Evolutionary conservation across 768 basidiomycete genomes (phyloP), one percentile per base, ranked within the genome.

Genomic region (Tylopilus cervinicoccineus): DNA sequence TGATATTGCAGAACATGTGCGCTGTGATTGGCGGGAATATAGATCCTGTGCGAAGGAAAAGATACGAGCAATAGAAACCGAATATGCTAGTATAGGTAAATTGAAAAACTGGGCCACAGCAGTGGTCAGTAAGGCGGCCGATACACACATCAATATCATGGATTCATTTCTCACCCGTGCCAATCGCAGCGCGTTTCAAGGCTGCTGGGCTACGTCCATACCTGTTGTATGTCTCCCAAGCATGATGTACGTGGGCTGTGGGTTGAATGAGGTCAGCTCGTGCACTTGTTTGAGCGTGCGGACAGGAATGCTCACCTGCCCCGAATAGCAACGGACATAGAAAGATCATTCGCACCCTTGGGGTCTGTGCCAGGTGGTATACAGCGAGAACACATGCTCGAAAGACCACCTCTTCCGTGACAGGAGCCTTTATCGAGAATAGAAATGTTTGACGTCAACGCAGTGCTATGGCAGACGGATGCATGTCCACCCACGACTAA

Each of bases 361-460:
- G 76, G 2, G 75, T 72, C 16, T 80, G 81, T 0, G 84, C 78
- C 43, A 95, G 75, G 47, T 82, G 74, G 55, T 89, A 87, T 8
- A 83, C 75, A 2, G 84, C 72, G 17, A 96, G 72, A 24, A 95
- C 77, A 62, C 91, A 93, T 0, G 88, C 83, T 23, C 96, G 75
- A 63, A 96, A 98, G 8, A 91, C 88, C 22, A 96, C 49, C 66
- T 98, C 95, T 70, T 99, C 95, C 0, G 94, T 94, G 28, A 93
- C 66, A 0, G 95, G 95, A 4, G 78, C 93, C 92, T 93, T 50
- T 26, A 5, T 40, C 10, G 17, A 27, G 23, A 8, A 16, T 6
- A 37, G n/a, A 5, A 20, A 24, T 24, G 37, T 26, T 47, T 28
- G 43, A 37, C 17, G 47, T 41, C 31, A 38, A 34, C 6, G 34